Base-by-base conservation (phyloP, 192 early-diverging fungal species). In the Gigaspora rosea region DNA sequence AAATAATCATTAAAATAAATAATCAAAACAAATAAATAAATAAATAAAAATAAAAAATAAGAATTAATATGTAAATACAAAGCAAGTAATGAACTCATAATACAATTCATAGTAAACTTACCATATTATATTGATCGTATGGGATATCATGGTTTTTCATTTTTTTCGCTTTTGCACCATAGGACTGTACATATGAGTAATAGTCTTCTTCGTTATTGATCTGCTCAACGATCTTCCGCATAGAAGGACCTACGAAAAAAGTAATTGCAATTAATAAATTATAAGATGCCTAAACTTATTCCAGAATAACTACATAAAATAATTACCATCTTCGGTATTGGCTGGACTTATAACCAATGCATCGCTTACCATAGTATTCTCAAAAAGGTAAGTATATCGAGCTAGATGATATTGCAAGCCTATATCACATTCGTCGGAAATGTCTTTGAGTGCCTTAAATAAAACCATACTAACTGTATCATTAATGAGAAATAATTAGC, bases 401-500 rank as follows among this genome's bases (percentile, higher is more conserved):
- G 88, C 86, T 77, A 96, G 76, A 51, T 93, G 90, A 75, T 91
- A 92, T 78, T 93, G 92, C 8, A 97, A 80, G 8, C 92, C 91
- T 61, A 91, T 80, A 79, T 95, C 93, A 66, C 93, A 92, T 73
- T 96, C 93, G 76, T 96, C 95, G 54, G 91, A 91, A 2, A 93
- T 90, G 7, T 92, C 91, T 85, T 96, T 94, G 10, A 95, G 85
- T 52, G 86, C 27, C 27, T 27, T 27, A 27, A 27, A 27, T 27
- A 27, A 27, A 27, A 27, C 27, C 27, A 27, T 27, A 27, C 27
- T 27, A 27, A 27, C 27, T 27, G 1, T 27, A 27, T 27, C 1
- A 27, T 27, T 27, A 27, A 27, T 27, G 27, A 27, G 27, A 27
- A 27, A 27, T 27, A 27, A 27, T 27, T 27, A 27, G 27, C 27